Percentiles rank a stretch among this genome's conserved stretches.
Evolutionary conservation across 257 asterid species (phyloP).

Genomic region (Dorcoceras hygrometricum): DNA sequence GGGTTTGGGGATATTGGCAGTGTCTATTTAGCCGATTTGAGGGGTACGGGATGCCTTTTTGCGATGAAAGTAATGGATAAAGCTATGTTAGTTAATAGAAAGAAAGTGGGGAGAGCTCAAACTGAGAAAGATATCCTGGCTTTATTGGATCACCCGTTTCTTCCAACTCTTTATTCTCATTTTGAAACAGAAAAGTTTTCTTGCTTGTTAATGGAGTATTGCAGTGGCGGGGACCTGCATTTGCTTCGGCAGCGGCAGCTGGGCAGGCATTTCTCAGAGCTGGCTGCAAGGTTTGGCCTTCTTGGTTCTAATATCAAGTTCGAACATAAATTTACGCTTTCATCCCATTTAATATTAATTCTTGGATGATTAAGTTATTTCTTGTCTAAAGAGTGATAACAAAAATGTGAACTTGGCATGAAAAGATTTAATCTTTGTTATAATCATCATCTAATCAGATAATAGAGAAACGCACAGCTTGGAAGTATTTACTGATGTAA

Average conservation of each 20-base stretch:
- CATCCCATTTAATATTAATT: not conserved
- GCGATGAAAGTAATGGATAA: constrained; percentile 93
- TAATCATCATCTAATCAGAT: not conserved
- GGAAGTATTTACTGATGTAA: not conserved
- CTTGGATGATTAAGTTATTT: not conserved
- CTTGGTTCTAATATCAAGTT: not conserved
- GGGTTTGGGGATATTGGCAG: constrained; percentile 97
- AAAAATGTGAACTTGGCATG: no score
- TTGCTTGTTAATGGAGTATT: constrained; percentile 89
- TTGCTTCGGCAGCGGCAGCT: constrained; percentile 83
- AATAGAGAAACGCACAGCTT: no score
- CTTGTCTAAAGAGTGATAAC: not conserved
- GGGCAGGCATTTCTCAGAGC: constrained; percentile 76
- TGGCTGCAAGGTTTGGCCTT: constrained; percentile 68
- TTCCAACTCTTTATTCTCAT: constrained; percentile 82
- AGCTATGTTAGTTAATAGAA: constrained; percentile 74
- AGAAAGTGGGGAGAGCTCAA: constrained; percentile 72
- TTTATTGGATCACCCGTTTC: constrained; percentile 82
- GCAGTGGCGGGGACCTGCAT: constrained; percentile 95
- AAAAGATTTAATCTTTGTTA: not conserved
- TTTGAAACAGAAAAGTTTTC: constrained; percentile 84
- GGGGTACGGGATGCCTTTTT: constrained; percentile 61
- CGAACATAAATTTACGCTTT: not conserved
- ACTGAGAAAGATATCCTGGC: constrained; percentile 84
- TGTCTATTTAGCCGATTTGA: constrained; percentile 79